Conservation (phyloP, 2,329 filamentous ascomycete genomes). For the Saccharata proteae region DNA sequence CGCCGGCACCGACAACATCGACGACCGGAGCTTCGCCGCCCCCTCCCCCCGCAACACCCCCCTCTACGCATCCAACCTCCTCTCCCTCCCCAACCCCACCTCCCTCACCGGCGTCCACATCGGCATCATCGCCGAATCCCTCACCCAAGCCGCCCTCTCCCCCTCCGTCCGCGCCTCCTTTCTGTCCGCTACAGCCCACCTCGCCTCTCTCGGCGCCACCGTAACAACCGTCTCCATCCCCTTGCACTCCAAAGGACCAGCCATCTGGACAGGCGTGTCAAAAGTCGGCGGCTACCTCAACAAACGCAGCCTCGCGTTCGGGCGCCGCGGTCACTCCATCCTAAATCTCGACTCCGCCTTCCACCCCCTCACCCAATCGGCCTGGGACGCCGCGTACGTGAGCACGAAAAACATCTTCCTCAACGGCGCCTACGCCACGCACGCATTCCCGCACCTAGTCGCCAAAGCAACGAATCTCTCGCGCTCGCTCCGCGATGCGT, state of each 20-base stretch:
- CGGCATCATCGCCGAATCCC: constrained; percentile 20
- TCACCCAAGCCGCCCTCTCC: constrained; percentile 22
- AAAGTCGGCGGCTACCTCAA: constrained; percentile 32
- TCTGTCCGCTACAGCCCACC: constrained; percentile 27
- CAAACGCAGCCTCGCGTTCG: constrained; percentile 27
- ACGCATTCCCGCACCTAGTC: constrained; percentile 34
- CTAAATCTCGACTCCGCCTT: constrained; percentile 39
- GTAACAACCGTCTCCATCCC: constrained; percentile 42
- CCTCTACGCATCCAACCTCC: constrained; percentile 16
- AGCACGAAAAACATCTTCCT: constrained; percentile 45
- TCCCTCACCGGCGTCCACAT: constrained; percentile 18
- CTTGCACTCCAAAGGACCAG: constrained; percentile 33
- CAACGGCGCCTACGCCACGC: constrained; percentile 37
- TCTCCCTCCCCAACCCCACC: constrained; percentile 8
- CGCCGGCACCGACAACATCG: constrained; percentile 39
- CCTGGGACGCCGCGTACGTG: constrained; percentile 40
- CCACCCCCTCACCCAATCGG: constrained; percentile 34
- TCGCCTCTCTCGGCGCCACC: constrained; percentile 35
- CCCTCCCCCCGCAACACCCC: constrained; percentile 16
- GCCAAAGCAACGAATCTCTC: constrained; percentile 39
- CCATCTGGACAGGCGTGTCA: constrained; percentile 37
- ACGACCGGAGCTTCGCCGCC: constrained; percentile 26
- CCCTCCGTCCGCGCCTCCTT: constrained; percentile 31
- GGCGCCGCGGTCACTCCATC: constrained; percentile 37
- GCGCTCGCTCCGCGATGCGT: constrained; percentile 35